These are phyloP conservation scores for Kwoniella dejecticola DNA, from an alignment of 768 basidiomycete genomes.

Conservation along the genomic window DNA sequence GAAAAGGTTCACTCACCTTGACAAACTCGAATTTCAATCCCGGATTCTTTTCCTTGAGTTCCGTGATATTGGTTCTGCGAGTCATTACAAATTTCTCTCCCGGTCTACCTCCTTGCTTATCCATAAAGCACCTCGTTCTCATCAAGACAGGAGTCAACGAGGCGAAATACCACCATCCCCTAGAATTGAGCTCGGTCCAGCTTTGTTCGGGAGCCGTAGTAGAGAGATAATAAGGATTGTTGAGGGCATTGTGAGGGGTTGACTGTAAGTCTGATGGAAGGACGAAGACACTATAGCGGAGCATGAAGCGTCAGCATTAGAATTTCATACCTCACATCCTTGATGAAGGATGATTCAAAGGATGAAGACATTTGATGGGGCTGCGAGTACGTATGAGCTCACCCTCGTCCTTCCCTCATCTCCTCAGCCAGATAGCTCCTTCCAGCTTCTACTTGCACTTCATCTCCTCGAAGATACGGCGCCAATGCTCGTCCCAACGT, in stretches of 20 bases:
- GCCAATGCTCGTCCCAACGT: conserved; percentile 1
- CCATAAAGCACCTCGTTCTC: conserved; percentile 17
- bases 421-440: conserved; percentile 13
- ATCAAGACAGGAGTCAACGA: conserved; percentile 9
- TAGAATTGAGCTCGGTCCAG: conserved; percentile 13
- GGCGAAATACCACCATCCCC: conserved; percentile 20
- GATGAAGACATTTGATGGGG: too few relatives aligned
- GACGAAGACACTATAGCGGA: conserved; percentile 7
- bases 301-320: too few relatives aligned
- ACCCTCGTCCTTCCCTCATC: conserved; percentile 15
- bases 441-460: conserved; percentile 11
- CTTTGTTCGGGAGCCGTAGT: background rate
- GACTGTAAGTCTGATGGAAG: conserved; percentile 9
- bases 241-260: conserved; percentile 11
- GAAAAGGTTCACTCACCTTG: conserved; percentile 24
- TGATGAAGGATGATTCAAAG: too few relatives aligned
- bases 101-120: conserved; percentile 17
- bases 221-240: conserved; percentile 16
- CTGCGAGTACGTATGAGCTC: background rate
- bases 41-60: conserved; percentile 12
- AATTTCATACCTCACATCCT: background rate
- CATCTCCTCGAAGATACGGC: conserved; percentile 1
- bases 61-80: conserved; percentile 9
- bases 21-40: conserved; percentile 12
- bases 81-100: conserved; percentile 22